These are phyloP conservation scores for Arabidopsis lyrata DNA, from an alignment of 441 rosid genomes.

Conservation along the genomic window DNA sequence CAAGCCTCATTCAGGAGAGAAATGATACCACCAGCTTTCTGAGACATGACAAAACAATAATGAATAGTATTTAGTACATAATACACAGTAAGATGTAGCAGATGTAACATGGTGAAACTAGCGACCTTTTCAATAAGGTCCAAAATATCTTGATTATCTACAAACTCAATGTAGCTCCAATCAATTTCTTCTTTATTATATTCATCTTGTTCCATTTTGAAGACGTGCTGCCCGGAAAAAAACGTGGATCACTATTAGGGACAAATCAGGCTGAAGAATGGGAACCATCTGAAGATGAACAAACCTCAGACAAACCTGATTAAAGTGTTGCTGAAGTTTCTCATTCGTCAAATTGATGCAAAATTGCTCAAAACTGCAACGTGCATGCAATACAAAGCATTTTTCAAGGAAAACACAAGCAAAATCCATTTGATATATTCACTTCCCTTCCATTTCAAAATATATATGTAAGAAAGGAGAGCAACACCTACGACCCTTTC, in stretches of 20 bases:
- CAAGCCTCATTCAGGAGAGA: conserved; percentile 94
- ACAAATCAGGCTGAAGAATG: conserved; percentile 9
- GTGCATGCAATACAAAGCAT: conserved; percentile 7
- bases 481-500: conserved; percentile 7
- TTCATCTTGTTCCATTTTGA: conserved; percentile 97
- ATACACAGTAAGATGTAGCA: conserved; percentile 17
- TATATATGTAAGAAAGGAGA: conserved; percentile 15
- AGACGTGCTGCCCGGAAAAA: conserved; percentile 72
- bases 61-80: conserved; percentile 8
- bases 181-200: conserved; percentile 85
- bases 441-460: conserved; percentile 25
- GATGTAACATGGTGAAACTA: conserved; percentile 30
- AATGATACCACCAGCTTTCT: conserved; percentile 95
- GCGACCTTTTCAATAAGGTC: conserved; percentile 90
- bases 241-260: conserved; percentile 19
- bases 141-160: conserved; percentile 83
- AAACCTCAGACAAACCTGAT: conserved; percentile 70
- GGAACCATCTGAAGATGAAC: conserved; percentile 24
- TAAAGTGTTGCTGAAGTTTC: conserved; percentile 98
- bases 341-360: conserved; percentile 99
- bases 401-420: no score
- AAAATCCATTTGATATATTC: conserved; percentile 15
- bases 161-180: conserved; percentile 94
- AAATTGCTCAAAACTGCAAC: conserved; percentile 87
- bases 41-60: conserved; percentile 47